Evolutionary conservation across 2,329 filamentous ascomycete species (phyloP).

Genomic region (Neonectria hederae): DNA sequence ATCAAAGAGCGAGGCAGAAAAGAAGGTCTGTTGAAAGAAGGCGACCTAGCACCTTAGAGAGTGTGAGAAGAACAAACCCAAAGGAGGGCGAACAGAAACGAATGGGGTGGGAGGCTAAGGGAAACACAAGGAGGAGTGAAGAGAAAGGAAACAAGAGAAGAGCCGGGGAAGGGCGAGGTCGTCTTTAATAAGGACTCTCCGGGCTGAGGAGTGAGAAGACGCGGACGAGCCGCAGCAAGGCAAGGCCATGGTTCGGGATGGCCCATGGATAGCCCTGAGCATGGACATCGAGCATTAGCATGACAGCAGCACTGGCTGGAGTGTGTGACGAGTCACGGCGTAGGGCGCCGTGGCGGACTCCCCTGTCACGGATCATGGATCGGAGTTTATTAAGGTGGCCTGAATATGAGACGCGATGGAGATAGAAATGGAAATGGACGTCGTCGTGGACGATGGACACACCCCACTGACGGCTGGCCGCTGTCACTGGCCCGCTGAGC

Average conservation of each 20-base stretch:
- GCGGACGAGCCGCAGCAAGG: conserved; percentile 13
- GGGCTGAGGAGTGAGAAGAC: background rate
- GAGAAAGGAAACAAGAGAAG: conserved; percentile 19
- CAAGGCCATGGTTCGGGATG: conserved; percentile 6
- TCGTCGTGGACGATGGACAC: conserved; percentile 12
- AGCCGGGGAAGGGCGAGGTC: conserved; percentile 23
- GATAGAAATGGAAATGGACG: conserved; percentile 33
- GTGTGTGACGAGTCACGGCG: conserved; percentile 6
- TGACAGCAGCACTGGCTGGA: conserved; percentile 24
- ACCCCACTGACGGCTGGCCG: background rate
- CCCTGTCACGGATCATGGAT: conserved; percentile 35
- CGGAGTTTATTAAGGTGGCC: conserved; percentile 38
- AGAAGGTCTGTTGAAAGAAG: conserved; percentile 34
- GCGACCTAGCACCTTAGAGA: conserved; percentile 43
- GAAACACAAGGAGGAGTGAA: conserved; percentile 27
- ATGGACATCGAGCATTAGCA: background rate
- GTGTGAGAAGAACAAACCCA: conserved; percentile 41
- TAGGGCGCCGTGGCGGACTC: conserved; percentile 20
- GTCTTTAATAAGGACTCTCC: conserved; percentile 24
- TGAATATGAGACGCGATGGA: conserved; percentile 43
- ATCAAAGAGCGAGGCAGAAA: conserved; percentile 39
- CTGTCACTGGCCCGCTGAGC: conserved; percentile 3
- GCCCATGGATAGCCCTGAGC: background rate
- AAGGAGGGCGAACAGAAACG: conserved; percentile 37
- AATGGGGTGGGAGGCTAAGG: conserved; percentile 34